A percentile compares a stretch with the other conserved stretches of the same genome.
These are phyloP conservation scores for Symmetrospora coprosmae DNA, from an alignment of 768 basidiomycete species.

Conservation along the genomic window DNA sequence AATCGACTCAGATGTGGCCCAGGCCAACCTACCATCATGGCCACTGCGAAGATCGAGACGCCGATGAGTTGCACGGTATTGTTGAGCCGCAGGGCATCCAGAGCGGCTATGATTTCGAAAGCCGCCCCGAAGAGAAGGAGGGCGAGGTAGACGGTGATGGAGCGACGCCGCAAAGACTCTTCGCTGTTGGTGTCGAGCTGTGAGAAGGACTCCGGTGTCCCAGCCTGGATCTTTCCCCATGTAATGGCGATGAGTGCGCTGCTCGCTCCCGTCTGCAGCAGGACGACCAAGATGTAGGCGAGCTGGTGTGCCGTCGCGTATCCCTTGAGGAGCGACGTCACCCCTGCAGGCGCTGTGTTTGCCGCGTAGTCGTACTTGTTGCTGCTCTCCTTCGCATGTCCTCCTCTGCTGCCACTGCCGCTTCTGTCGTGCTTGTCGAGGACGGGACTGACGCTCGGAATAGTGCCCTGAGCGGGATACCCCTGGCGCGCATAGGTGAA, in stretches of 20 bases:
- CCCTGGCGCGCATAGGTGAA: no score
- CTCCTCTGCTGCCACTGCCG: no score
- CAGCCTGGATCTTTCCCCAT: slow-evolving; percentile 6
- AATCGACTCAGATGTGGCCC: neutral
- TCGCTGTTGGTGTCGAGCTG: neutral
- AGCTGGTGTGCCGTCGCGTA: slow-evolving; percentile 17
- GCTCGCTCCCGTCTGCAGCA: slow-evolving; percentile 7
- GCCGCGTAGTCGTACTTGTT: no score
- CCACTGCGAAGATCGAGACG: slow-evolving; percentile 15
- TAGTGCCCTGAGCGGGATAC: no score
- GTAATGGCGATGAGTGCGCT: slow-evolving; percentile 10
- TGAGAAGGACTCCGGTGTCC: slow-evolving; percentile 6
- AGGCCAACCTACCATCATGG: slow-evolving; percentile 12
- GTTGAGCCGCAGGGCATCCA: slow-evolving; percentile 26
- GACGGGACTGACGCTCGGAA: no score
- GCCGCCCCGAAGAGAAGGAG: slow-evolving; percentile 23
- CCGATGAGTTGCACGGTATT: slow-evolving; percentile 25
- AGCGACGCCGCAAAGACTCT: neutral
- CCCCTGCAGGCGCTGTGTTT: no score
- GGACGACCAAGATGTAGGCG: slow-evolving; percentile 6
- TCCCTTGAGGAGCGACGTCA: slow-evolving; percentile 8
- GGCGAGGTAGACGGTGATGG: slow-evolving; percentile 28
- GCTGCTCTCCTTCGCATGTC: no score
- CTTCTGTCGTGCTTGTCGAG: no score
- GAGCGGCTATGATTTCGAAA: slow-evolving; percentile 17